Evolutionary conservation across 805 yeast species (phyloP).

Genomic region (Candida xyloterini): DNA sequence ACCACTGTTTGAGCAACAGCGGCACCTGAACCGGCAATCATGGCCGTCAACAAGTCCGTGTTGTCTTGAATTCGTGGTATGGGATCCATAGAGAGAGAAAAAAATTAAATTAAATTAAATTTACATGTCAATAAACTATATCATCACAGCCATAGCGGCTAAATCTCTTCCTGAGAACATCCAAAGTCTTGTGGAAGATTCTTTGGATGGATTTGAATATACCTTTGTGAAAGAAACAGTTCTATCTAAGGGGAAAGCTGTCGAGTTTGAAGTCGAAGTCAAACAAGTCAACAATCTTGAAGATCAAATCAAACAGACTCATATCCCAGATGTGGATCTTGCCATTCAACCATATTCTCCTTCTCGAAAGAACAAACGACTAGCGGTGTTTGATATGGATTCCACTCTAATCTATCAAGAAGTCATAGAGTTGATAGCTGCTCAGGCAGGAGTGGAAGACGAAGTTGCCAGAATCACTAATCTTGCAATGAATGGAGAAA

Average conservation of each 20-base stretch:
- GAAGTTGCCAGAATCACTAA: slow-evolving; percentile 87
- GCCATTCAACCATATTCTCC: slow-evolving; percentile 37
- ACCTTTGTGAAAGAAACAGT: slow-evolving; percentile 20
- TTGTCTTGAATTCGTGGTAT: slow-evolving; percentile 23
- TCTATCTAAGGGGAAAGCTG: slow-evolving; percentile 36
- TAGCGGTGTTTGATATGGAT: slow-evolving; percentile 96
- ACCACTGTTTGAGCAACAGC: slow-evolving; percentile 60
- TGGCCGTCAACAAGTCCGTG: slow-evolving; percentile 52
- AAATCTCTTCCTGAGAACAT: slow-evolving; percentile 6
- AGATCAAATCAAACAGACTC: slow-evolving; percentile 25
- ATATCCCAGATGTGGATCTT: slow-evolving; percentile 37
- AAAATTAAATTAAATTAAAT: slow-evolving; percentile 2
- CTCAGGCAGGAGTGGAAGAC: slow-evolving; percentile 84
- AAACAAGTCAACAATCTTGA: slow-evolving; percentile 14
- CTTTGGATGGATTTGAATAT: not conserved
- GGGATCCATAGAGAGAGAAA: slow-evolving; percentile 12
- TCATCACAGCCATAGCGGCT: slow-evolving; percentile 32
- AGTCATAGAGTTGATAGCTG: slow-evolving; percentile 93
- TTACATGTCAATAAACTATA: slow-evolving; percentile 23
- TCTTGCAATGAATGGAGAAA: slow-evolving; percentile 94
- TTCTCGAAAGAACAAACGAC: slow-evolving; percentile 41
- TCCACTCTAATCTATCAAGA: slow-evolving; percentile 94
- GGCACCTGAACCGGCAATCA: slow-evolving; percentile 59
- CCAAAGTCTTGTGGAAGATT: not conserved
- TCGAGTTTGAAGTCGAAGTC: slow-evolving; percentile 34